These are phyloP conservation scores for Ormosia semicastrata DNA, from an alignment of 306 rosid species.

Conservation along the genomic window DNA sequence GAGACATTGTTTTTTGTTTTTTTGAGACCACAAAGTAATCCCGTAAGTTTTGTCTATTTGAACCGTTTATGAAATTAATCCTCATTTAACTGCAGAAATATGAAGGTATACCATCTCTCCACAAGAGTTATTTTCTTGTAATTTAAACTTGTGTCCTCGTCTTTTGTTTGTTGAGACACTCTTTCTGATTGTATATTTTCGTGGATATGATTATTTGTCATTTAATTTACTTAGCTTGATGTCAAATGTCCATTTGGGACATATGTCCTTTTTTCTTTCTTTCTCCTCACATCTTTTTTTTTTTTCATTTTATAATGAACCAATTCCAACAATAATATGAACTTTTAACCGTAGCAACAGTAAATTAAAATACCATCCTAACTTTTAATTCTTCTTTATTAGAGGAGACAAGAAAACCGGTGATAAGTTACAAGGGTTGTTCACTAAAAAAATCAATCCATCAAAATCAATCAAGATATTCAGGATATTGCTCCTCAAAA, in stretches of 20 bases:
- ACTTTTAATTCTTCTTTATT: background rate
- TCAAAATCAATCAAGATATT: background rate
- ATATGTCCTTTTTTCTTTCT: background rate
- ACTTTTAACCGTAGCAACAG: background rate
- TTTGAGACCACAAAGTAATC: no score
- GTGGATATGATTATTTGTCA: background rate
- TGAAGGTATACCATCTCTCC: no score
- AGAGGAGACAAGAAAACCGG: background rate
- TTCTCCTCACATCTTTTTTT: background rate
- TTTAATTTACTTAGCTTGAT: background rate
- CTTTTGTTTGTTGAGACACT: background rate
- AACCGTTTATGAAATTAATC: no score
- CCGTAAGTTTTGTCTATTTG: no score
- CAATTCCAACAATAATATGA: background rate
- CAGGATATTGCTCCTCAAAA: background rate
- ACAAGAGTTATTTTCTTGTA: no score
- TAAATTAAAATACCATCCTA: background rate
- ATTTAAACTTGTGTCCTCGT: no score
- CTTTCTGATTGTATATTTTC: background rate
- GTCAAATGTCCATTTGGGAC: background rate
- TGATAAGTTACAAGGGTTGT: background rate
- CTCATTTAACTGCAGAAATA: no score
- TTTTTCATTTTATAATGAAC: no score
- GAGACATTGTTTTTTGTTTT: background rate
- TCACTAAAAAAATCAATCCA: no score